Base-by-base conservation (phyloP, 164 flowering plant species). In the Stephania yunnanensis region DNA sequence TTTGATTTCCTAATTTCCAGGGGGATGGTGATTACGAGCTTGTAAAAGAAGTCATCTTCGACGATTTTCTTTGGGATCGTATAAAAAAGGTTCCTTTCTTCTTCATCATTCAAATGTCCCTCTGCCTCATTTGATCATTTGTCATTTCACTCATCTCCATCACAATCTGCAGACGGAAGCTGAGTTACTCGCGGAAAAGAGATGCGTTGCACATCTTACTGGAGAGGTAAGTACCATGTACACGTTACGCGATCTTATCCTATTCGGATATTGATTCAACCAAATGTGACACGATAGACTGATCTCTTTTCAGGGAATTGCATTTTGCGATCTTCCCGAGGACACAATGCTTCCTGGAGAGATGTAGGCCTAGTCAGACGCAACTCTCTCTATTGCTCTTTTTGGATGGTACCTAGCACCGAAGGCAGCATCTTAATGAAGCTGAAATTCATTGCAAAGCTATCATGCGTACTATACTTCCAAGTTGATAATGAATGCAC, bases 321-420 rank as follows among this genome's bases (percentile, higher is more conserved):
- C 91, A 6, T 83, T 78, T 65, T 95, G 99, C 80, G 99, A 95
- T 84, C 89, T 95, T 61, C 97, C 99, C 0, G 97, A 79, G 80
- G 99, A 95, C 77, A 93, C 99, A 2, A 95, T 95, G 99, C 99
- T 95, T 82, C 97, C 99, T 0, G 97, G 97, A 80, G 99, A 95
- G 77, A 86, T 86, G 94, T 95, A 85, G 61, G 29, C 44, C 52
- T 30, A 6, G 52, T 44, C 71, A 7, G 29, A 46, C 17, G 19
- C 5, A 8, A 6, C 9, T 65, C 55, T 78, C 22, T 5, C n/a
- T 55, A 30, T 64, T 55, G 30, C 63, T n/a, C 25, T 64, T 19
- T 65, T 20, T 45, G 17, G 22, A 30, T 7, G 69, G 44, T 73
- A 30, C 11, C 20, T 36, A 15, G 50, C 11, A 20, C 8, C 48